Base-by-base conservation (phyloP, 2,329 filamentous ascomycete genomes). In the Cladosporium sp. region DNA sequence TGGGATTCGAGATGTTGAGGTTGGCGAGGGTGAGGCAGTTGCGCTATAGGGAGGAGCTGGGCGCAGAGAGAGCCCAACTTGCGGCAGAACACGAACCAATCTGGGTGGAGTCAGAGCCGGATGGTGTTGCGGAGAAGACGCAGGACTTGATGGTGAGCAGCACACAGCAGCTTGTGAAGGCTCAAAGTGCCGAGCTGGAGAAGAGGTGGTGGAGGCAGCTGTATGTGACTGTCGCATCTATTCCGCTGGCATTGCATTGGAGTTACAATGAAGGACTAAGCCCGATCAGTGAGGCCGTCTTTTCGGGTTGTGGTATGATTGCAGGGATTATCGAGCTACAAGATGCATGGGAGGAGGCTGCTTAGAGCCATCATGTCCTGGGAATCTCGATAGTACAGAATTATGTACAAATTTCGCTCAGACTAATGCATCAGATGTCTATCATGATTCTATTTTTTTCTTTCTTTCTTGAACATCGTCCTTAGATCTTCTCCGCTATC, bases 181-280 rank as follows among this genome's bases (percentile, higher is more conserved):
- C 65, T 4, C 53, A 64, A 58, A 69, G 67, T 52, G 63, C 60
- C 36, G 70, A 59, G 56, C 62, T 72, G 28, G 69, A 71, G 35
- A 65, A 66, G 63, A 72, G 68, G 60, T 91, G 83, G 83, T 86
- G 82, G 78, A 84, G 81, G 68, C 83, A 86, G 68, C 74, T 93
- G 54, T 77, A 85, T 19, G 81, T 86, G 40, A 91, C 91, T 73
- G 69, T 84, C 61, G 85, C 88, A 32, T 96, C 90, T 85, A 84
- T 89, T 57, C 91, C 92, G 32, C 77, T 96, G 70, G 93, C 90
- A 60, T 68, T 93, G 57, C 91, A 97, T 76, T 96, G 89, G 87
- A 88, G 90, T 66, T 84, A 89, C 60, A 84, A 89, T 60, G 77
- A 82, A 57, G 90, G 89, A 0, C 70, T 85, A 7, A 64, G 61